Percentiles rank a stretch among this genome's conserved stretches.
These are phyloP conservation scores for Xylaria sp. DNA, from an alignment of 2,329 filamentous ascomycete genomes.

Conservation along the genomic window DNA sequence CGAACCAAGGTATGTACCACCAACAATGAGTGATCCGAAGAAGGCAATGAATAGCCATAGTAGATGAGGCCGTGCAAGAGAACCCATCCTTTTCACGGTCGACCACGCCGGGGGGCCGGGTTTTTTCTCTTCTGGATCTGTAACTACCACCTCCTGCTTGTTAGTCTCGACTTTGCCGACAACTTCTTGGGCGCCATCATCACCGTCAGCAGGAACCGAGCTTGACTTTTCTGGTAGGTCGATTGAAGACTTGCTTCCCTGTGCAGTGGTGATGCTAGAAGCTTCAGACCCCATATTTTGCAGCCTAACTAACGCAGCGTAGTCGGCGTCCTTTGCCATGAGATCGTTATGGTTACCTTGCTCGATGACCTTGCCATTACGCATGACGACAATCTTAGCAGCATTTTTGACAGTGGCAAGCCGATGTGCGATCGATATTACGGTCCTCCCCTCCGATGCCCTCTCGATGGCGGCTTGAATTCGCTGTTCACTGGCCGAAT, in stretches of 20 bases:
- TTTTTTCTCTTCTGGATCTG: constrained; percentile 27
- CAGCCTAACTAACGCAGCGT: constrained; percentile 49
- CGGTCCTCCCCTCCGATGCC: constrained; percentile 61
- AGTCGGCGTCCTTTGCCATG: constrained; percentile 53
- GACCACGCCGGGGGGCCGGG: constrained; percentile 49
- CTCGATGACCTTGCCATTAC: constrained; percentile 69
- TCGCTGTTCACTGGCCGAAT: constrained; percentile 59
- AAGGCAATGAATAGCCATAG: constrained; percentile 56
- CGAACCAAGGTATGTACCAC: constrained; percentile 63
- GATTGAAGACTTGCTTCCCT: constrained; percentile 47
- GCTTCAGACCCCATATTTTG: constrained; percentile 51
- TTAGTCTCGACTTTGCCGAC: constrained; percentile 27
- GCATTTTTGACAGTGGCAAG: constrained; percentile 70
- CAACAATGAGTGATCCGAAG: constrained; percentile 63
- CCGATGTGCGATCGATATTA: constrained; percentile 73
- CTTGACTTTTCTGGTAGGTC: constrained; percentile 50
- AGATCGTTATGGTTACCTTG: constrained; percentile 70
- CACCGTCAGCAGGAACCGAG: constrained; percentile 30
- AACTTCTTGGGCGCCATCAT: constrained; percentile 35
- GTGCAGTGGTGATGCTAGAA: constrained; percentile 49
- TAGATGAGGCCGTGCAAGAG: constrained; percentile 55
- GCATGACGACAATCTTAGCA: constrained; percentile 73
- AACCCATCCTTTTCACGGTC: constrained; percentile 54
- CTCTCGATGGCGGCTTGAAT: constrained; percentile 56
- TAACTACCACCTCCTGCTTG: constrained; percentile 29